Evolutionary conservation across 441 rosid species (phyloP), one percentile per base, ranked within the genome.

Genomic region (Erysimum cheiri): DNA sequence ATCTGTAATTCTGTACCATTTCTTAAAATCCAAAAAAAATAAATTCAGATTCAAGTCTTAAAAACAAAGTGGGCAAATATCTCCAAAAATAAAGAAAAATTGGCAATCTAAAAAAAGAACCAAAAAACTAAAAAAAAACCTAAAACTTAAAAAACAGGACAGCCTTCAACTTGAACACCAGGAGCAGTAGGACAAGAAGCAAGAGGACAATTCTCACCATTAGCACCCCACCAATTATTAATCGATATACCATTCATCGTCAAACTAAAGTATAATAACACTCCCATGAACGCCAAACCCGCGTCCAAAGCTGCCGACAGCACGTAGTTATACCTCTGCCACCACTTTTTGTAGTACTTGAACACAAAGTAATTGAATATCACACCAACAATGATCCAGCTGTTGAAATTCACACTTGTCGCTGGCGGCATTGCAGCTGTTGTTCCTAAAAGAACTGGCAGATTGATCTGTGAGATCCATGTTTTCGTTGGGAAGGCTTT

Each of bases 241-340:
- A 87, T 7, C 26, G 70, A 64, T 36, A 13, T 77, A 0, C 71
- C 71, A 53, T 77, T 72, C 77, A 85, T 77, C 4, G 86, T 78
- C 64, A 88, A 33, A 0, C 82, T 29, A 62, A 87, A 87, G 78
- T 90, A 93, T 2, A 93, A 33, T 3, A 90, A 37, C 67, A 86
- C 89, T 8, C 84, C 91, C 91, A 90, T 88, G 83, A 89, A 89
- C 1, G 97, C 93, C 41, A 89, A 56, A 2, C 98, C 97, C 0
- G 96, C 96, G 55, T 91, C 96, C 13, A 93, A 56, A 1, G 91
- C 94, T 1, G 93, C 98, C 0, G 98, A 93, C 0, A 93, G 81
- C 44, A 90, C 83, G 26, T 93, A 89, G 32, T 89, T 93, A 78
- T 90, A 87, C 67, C 90, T 85, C 79, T 81, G 85, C 98, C 97